These are phyloP conservation scores for Cladophialophora immunda DNA, from an alignment of 2,329 filamentous ascomycete genomes.

Conservation along the genomic window DNA sequence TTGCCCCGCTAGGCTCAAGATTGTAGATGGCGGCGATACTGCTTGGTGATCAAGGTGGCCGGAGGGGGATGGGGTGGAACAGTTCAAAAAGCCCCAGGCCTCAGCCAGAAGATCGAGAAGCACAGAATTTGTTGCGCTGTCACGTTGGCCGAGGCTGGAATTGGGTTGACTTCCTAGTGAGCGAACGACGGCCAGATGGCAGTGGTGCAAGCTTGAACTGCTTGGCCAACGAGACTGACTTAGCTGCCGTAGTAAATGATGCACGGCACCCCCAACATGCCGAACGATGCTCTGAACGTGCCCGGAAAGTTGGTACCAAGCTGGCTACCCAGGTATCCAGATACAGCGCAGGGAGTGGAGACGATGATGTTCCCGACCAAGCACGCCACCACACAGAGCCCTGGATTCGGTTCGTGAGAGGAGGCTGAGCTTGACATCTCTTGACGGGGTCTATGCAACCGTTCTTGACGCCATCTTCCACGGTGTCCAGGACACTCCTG, in stretches of 20 bases:
- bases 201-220: conserved; percentile 46
- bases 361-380: conserved; percentile 29
- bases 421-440: conserved; percentile 28
- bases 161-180: conserved; percentile 59
- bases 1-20: conserved; percentile 23
- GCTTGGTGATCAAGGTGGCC: not conserved
- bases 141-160: conserved; percentile 62
- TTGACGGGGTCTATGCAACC: conserved; percentile 86
- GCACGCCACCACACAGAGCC: conserved; percentile 26
- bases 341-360: conserved; percentile 26
- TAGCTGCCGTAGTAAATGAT: conserved; percentile 27
- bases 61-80: not conserved
- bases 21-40: conserved; percentile 36
- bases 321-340: conserved; percentile 25
- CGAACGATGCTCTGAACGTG: conserved; percentile 23
- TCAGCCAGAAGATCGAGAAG: conserved; percentile 66
- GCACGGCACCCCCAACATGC: conserved; percentile 19
- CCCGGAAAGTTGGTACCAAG: conserved; percentile 23
- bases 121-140: conserved; percentile 64
- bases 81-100: not conserved
- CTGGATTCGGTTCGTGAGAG: conserved; percentile 26
- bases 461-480: conserved; percentile 89
- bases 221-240: conserved; percentile 24
- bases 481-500: conserved; percentile 83
- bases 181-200: conserved; percentile 56